Evolutionary conservation across 2,329 filamentous ascomycete genomes (phyloP).

Genomic region (Verticillium nonalfalfae): DNA sequence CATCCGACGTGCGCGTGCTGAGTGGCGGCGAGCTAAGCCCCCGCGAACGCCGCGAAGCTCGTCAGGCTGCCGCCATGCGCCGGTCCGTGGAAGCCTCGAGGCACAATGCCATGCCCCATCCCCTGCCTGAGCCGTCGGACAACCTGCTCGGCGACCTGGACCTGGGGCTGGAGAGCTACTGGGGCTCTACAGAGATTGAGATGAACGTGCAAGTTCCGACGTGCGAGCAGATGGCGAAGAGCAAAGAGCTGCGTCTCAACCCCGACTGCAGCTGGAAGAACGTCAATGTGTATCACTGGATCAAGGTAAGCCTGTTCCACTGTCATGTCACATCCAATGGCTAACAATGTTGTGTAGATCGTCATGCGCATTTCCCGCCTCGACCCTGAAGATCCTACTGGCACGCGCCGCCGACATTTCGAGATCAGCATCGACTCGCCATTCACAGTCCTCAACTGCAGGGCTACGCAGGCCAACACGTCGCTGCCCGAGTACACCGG

Average conservation of each 20-base stretch:
- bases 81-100: constrained; percentile 49
- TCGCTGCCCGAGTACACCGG: constrained; percentile 71
- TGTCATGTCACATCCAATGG: not conserved
- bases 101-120: constrained; percentile 27
- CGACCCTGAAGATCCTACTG: constrained; percentile 67
- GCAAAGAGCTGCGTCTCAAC: constrained; percentile 60
- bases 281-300: constrained; percentile 93
- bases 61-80: constrained; percentile 37
- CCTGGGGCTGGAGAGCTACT: constrained; percentile 61
- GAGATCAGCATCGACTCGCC: constrained; percentile 96
- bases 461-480: constrained; percentile 86
- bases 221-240: constrained; percentile 77
- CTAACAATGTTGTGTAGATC: constrained; percentile 46
- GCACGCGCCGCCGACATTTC: constrained; percentile 75
- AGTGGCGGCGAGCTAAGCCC: constrained; percentile 71
- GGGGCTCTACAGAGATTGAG: constrained; percentile 89
- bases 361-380: constrained; percentile 86
- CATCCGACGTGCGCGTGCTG: constrained; percentile 69
- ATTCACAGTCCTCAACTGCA: constrained; percentile 88
- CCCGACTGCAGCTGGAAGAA: constrained; percentile 93
- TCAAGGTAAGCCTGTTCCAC: constrained; percentile 59
- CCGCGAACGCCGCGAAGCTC: constrained; percentile 39
- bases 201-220: constrained; percentile 90
- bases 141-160: constrained; percentile 80
- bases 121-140: constrained; percentile 46